Base-by-base conservation (phyloP, 1,284 basidiomycete species). In the Lignosus rhinocerotis region DNA sequence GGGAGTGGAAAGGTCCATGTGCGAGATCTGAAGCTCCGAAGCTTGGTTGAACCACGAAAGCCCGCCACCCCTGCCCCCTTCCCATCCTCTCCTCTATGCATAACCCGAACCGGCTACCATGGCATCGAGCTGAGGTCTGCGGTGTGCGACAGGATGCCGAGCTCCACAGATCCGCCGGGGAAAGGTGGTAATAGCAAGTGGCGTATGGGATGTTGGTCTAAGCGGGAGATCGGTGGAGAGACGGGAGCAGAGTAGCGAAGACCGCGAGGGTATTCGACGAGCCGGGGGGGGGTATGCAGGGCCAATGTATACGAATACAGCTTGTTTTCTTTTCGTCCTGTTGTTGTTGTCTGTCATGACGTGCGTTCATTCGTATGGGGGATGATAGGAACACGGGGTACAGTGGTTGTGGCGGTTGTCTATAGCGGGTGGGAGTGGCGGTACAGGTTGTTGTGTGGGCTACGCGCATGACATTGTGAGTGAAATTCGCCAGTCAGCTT, bases 221-320 rank as follows among this genome's bases (percentile, higher is more conserved):
- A 46, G 14, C 19, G 10, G 6, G 41, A 6, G 43, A 31, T 14
- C 30, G 31, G 42, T 21, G 30, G 33, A 55, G 32, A 39, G 36
- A 33, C 8, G 30, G 31, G 39, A 42, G 31, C 45, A 55, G 21
- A 48, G 47, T 36, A 32, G 33, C 54, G 47, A 50, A 49, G 47
- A 50, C 54, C 47, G n/a, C 54, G 16, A 32, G 48, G 55, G 36
- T 56, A 56, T 51, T 39, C 55, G 55, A 41, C 17, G 44, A 52
- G 49, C 45, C 38, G 46, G 50, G 49, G 58, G 58, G 11, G n/a
- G 12, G 58, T 52, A 56, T 55, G 58, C 51, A 50, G 54, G 50
- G 36, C 25, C 17, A 46, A 32, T 11, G 41, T n/a, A 19, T 60
- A 50, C 39, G 51, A 42, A 53, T 60, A 60, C 58, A 60, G 39